Evolutionary conservation across 495 filamentous ascomycete species (phyloP).

Genomic region (Aspergillus nidulans): DNA sequence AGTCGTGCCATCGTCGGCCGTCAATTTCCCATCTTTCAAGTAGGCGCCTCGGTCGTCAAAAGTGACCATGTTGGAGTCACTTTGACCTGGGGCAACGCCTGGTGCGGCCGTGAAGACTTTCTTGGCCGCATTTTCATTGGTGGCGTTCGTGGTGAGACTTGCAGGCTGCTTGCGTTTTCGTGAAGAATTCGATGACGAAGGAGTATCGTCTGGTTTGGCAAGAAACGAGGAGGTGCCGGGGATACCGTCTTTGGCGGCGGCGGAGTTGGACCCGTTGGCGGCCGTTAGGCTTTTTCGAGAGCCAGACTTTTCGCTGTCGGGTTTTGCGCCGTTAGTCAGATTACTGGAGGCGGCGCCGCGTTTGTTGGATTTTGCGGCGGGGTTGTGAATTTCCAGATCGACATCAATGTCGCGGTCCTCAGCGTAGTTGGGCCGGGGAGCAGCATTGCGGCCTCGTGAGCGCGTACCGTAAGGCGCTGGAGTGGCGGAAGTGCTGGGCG

Average conservation of each 20-base stretch:
- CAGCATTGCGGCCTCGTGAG: constrained; percentile 84
- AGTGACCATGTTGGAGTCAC: constrained; percentile 74
- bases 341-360: constrained; percentile 31
- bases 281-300: constrained; percentile 42
- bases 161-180: constrained; percentile 81
- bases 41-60: constrained; percentile 68
- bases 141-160: constrained; percentile 35
- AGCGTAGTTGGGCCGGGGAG: constrained; percentile 87
- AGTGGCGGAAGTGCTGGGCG: constrained; percentile 39
- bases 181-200: constrained; percentile 37
- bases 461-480: constrained; percentile 88
- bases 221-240: constrained; percentile 63
- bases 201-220: constrained; percentile 41
- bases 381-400: constrained; percentile 58
- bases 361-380: constrained; percentile 42
- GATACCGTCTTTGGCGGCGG: constrained; percentile 49
- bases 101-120: constrained; percentile 46
- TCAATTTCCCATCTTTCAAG: constrained; percentile 72
- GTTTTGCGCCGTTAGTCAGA: constrained; percentile 32
- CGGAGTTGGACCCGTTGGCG: constrained; percentile 28
- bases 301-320: constrained; percentile 41
- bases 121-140: constrained; percentile 34
- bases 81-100: constrained; percentile 31
- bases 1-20: constrained; percentile 85
- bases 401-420: constrained; percentile 92